Percentiles rank a stretch among this genome's conserved stretches.
phyloP scores from a whole-genome alignment of 169 alveolate species.

The Plasmodium berghei region DNA sequence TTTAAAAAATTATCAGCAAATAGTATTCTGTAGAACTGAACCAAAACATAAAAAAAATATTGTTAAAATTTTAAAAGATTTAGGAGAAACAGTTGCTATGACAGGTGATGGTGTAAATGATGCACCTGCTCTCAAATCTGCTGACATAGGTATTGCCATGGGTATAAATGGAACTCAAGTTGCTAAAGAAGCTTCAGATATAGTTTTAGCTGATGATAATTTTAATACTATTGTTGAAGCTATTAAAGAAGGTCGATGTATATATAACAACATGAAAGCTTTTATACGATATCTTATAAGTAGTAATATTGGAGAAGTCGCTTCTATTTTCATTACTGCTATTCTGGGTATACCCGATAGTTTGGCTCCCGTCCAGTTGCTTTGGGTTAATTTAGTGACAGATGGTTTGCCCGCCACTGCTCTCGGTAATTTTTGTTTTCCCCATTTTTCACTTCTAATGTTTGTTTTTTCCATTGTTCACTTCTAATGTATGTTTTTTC shows the following conservation, averaged over 20 bases:
- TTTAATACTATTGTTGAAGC: slow-evolving; percentile 99
- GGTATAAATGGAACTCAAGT: slow-evolving; percentile 99
- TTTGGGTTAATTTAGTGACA: slow-evolving; percentile 99
- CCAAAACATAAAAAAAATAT: slow-evolving; percentile 98
- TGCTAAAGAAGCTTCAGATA: slow-evolving; percentile 99
- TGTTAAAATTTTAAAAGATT: slow-evolving; percentile 93
- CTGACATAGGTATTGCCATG: slow-evolving; percentile 99
- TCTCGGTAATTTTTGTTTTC: slow-evolving; percentile 79
- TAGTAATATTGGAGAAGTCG: slow-evolving; percentile 99
- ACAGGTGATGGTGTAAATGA: slow-evolving; percentile 99
- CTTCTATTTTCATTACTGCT: slow-evolving; percentile 98
- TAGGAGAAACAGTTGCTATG: slow-evolving; percentile 97
- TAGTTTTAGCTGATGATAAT: slow-evolving; percentile 99
- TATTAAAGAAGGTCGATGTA: slow-evolving; percentile 99
- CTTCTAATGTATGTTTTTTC: neutral
- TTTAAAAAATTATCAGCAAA: slow-evolving; percentile 89
- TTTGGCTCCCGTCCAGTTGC: slow-evolving; percentile 98
- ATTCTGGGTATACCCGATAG: slow-evolving; percentile 98
- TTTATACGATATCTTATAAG: slow-evolving; percentile 98
- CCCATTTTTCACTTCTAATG: neutral
- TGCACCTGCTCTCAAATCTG: slow-evolving; percentile 99
- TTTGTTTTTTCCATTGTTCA: neutral
- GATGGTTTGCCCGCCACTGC: slow-evolving; percentile 99
- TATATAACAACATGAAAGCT: slow-evolving; percentile 99
- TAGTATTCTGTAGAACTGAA: slow-evolving; percentile 98